phyloP scores from a whole-genome alignment of 2,329 filamentous ascomycete genomes.

The Neonectria sp. region DNA sequence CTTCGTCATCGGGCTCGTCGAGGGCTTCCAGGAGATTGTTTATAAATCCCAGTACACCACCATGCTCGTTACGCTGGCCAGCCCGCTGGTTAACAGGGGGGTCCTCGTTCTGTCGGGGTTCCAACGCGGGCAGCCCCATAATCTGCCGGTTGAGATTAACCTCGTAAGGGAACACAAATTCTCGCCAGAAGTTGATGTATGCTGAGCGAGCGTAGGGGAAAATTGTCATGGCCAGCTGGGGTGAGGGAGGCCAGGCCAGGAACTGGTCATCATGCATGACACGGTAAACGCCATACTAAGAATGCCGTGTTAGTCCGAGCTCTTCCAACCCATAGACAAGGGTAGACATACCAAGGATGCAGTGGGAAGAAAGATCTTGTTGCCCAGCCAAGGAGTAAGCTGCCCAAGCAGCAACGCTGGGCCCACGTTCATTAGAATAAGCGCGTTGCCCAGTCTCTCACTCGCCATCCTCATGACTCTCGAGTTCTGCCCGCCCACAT shows the following conservation, averaged over 20 bases:
- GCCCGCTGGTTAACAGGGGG: conserved; percentile 34
- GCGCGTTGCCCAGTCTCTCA: conserved; percentile 51
- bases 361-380: conserved; percentile 59
- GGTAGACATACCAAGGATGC: conserved; percentile 58
- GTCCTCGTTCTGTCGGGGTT: conserved; percentile 42
- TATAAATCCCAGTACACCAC: conserved; percentile 54
- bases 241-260: conserved; percentile 68
- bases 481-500: conserved; percentile 44
- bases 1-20: conserved; percentile 54
- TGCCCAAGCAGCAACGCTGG: conserved; percentile 62
- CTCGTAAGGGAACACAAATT: conserved; percentile 64
- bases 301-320: conserved; percentile 9
- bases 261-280: conserved; percentile 62
- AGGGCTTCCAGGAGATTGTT: conserved; percentile 56
- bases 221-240: conserved; percentile 64
- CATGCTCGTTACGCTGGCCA: conserved; percentile 46
- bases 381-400: conserved; percentile 60
- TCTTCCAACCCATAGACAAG: too few relatives aligned
- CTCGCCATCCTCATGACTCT: conserved; percentile 45
- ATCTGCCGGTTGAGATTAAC: conserved; percentile 64
- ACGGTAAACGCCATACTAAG: conserved; percentile 64
- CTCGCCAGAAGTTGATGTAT: conserved; percentile 64
- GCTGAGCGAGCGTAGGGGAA: conserved; percentile 63
- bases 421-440: conserved; percentile 61
- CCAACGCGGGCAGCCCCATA: conserved; percentile 55